A percentile compares a stretch with the other conserved stretches of the same genome.
Conservation (phyloP, 148 eudicot species). For the Hydrangea macrophylla region DNA sequence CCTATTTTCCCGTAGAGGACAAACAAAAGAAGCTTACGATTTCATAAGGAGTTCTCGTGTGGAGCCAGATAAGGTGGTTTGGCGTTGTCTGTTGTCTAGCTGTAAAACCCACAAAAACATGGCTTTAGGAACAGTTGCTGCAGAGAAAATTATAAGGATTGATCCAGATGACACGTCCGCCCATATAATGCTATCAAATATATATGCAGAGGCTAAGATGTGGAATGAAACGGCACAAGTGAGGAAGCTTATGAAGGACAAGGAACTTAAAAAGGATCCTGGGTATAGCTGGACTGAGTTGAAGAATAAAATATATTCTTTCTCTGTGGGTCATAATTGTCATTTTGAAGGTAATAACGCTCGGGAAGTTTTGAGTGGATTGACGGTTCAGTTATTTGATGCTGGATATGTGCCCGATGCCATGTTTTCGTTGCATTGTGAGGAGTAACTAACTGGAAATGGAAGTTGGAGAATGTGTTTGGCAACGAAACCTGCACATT, state of each 20-base stretch:
- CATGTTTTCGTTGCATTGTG: constrained; percentile 5
- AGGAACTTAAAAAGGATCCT: constrained; percentile 35
- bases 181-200: constrained; percentile 38
- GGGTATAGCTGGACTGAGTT: constrained; percentile 43
- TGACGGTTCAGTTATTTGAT: constrained; percentile 28
- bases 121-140: constrained; percentile 32
- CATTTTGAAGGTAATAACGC: constrained; percentile 5
- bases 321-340: constrained; percentile 16
- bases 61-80: constrained; percentile 37
- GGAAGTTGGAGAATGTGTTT: neutral
- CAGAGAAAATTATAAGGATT: constrained; percentile 32
- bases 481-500: neutral
- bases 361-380: constrained; percentile 23
- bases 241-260: constrained; percentile 29
- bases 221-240: constrained; percentile 39
- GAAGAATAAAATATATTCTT: constrained; percentile 21
- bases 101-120: constrained; percentile 33
- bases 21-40: constrained; percentile 28
- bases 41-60: constrained; percentile 21
- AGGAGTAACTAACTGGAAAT: constrained; percentile 1
- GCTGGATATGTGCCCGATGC: constrained; percentile 22
- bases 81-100: constrained; percentile 46
- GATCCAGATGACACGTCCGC: constrained; percentile 46
- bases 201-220: constrained; percentile 37
- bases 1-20: constrained; percentile 32